A percentile compares a stretch with the other conserved stretches of the same genome.
Evolutionary conservation across 495 filamentous ascomycete genomes (phyloP).

Genomic region (Platismatia glauca): DNA sequence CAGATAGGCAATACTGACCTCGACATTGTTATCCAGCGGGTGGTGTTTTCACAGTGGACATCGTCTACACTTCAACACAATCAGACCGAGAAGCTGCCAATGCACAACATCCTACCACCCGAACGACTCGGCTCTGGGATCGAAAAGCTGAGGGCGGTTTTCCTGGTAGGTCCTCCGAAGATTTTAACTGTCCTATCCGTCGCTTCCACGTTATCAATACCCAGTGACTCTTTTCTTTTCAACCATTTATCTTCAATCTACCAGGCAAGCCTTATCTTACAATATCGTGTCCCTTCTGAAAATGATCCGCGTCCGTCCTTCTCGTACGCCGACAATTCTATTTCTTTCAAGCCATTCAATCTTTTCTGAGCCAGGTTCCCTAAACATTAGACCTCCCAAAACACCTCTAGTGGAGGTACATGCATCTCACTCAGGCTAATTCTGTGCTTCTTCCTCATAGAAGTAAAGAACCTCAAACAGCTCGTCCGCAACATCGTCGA

Average conservation of each 20-base stretch:
- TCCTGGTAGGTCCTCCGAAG: slow-evolving; percentile 52
- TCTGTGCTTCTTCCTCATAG: slow-evolving; percentile 30
- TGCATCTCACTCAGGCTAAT: not conserved
- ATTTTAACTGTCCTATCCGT: not conserved
- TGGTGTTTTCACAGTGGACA: slow-evolving; percentile 68
- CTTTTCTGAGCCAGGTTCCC: not conserved
- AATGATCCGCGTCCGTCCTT: not conserved
- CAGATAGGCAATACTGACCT: too few species aligned
- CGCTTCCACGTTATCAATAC: not conserved
- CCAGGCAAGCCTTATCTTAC: not conserved
- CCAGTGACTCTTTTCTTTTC: not conserved
- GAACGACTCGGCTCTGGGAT: slow-evolving; percentile 67
- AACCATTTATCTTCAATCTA: not conserved
- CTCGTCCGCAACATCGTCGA: slow-evolving; percentile 78
- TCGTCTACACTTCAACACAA: slow-evolving; percentile 34
- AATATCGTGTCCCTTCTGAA: not conserved
- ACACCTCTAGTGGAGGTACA: not conserved
- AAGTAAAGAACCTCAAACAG: slow-evolving; percentile 83
- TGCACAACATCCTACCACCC: slow-evolving; percentile 21
- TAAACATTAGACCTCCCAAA: not conserved
- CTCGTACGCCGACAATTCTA: not conserved
- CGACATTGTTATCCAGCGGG: too few species aligned
- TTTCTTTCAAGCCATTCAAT: not conserved
- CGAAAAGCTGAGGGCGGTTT: slow-evolving; percentile 83
- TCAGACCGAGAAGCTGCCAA: slow-evolving; percentile 13